Evolutionary conservation across 2,329 filamentous ascomycete genomes (phyloP), one percentile per base, ranked within the genome.

Genomic region (Exophiala sp.): DNA sequence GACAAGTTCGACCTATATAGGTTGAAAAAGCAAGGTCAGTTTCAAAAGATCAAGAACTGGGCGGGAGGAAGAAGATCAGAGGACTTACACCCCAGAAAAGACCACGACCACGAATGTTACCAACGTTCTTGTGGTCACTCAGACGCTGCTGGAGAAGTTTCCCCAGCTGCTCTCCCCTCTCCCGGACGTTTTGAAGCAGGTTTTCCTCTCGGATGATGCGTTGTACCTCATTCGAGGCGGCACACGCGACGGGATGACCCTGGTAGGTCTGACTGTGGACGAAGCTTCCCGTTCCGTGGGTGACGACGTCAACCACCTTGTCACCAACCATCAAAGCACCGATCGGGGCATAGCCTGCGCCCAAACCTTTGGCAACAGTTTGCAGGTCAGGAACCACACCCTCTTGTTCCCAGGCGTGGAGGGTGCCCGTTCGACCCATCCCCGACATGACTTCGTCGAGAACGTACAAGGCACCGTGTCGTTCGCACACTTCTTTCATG

Each of bases 401-500:
- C 53, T 83, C 77, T 45, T 82, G 75, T 58, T 84, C 74, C 79
- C 80, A 85, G 5, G 78, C 81, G 60, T 84, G 81, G 2, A 82
- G 64, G 1, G 77, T 78, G 1, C 80, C 82, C 12, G 72, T 75
- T 5, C 82, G 75, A 8, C 82, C 82, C 71, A 80, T 78, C 1
- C 82, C 82, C 55, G 75, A 79, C 79, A 83, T 83, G 47, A 83
- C 72, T 44, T 72, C 69, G 63, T 94, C 89, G 0, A 92, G 71
- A 36, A 92, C 85, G 12, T 94, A 75, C 0, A 94, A 77, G 0
- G 85, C 83, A 9, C 47, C 47, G 63, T 92, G 76, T 54, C 81
- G 82, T 48, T 86, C 78, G 66, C 89, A 94, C 1, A 94, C 74
- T 1, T 73, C 72, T 63, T 80, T 80, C 69, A 92, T 82, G 0